Conservation (phyloP, 2,329 filamentous ascomycete species). For the Beauveria asiatica region DNA sequence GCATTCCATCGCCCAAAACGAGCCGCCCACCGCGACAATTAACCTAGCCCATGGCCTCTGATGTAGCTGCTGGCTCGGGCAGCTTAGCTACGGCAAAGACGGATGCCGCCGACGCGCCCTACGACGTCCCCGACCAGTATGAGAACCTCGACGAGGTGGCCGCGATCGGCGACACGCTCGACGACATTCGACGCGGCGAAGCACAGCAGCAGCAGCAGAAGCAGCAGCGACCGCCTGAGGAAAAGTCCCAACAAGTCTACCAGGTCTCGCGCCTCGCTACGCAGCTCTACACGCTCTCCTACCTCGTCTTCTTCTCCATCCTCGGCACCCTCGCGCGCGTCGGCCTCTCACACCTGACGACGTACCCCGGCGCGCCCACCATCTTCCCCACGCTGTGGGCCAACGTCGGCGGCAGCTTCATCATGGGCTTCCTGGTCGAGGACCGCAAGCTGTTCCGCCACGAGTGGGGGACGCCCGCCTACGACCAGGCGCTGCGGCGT, state of each 20-base stretch:
- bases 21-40: neutral
- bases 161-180: conserved; percentile 12
- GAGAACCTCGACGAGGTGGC: conserved; percentile 33
- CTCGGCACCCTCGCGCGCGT: conserved; percentile 76
- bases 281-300: conserved; percentile 64
- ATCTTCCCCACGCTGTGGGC: conserved; percentile 74
- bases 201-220: neutral
- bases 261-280: conserved; percentile 43
- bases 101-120: neutral
- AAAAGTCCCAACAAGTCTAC: neutral
- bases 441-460: conserved; percentile 66
- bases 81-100: neutral
- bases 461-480: conserved; percentile 48
- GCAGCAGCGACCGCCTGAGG: neutral
- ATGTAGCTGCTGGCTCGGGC: neutral
- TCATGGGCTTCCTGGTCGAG: conserved; percentile 81
- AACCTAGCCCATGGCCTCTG: neutral
- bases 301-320: conserved; percentile 78
- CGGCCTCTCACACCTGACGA: conserved; percentile 69
- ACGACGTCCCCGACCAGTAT: conserved; percentile 30
- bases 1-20: neutral
- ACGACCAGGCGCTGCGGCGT: conserved; percentile 27
- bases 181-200: conserved; percentile 7
- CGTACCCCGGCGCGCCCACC: conserved; percentile 69
- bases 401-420: conserved; percentile 70